Evolutionary conservation across 1,139 yeast genomes (phyloP), one percentile per base, ranked within the genome.

Genomic region (Suhomyces coccinellae): DNA sequence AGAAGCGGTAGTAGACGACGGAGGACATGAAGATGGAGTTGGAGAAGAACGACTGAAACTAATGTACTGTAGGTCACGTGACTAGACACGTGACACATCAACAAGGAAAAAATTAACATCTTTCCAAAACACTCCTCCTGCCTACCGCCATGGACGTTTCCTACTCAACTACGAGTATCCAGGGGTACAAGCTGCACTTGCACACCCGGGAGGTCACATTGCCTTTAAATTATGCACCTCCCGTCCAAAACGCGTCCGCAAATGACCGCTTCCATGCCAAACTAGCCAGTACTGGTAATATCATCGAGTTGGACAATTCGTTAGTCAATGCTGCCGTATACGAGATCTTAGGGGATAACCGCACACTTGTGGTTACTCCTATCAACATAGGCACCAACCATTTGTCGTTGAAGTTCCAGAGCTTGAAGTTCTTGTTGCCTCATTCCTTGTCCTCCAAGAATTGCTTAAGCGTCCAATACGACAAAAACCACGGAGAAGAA

Each of bases 1-100:
- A 73, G 66, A 93, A 93, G 63, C 83, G 79, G 63, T 93, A 93
- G 63, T 89, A 93, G 24, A 93, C 87, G 10, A 91, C 88, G 17
- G 96, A 88, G 14, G 96, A 85, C 98, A 93, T 93, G 43, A 12
- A 16, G 13, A 9, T 4, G 34, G 33, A 11, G n/a, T n/a, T n/a
- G 29, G 12, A 26, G 27, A 26, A 10, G 9, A 26, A n/a, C n/a
- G 7, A 7, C 9, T 17, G 20, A 5, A 11, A 10, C 5, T 9
- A 7, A 5, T 26, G 8, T 13, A 22, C 5, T 20, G 29, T 22
- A 22, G 8, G 28, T 12, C 27, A 33, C 27, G 36, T 33, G 36
- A 20, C 2, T 6, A 9, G 20, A 20, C 36, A 33, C 36, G 36
- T 33, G 36, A 20, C 8, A 4, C 4, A 22, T 3, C 8, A 4